Evolutionary conservation across 305 asterid species (phyloP).

Genomic region (Fraxinus angustifolia): DNA sequence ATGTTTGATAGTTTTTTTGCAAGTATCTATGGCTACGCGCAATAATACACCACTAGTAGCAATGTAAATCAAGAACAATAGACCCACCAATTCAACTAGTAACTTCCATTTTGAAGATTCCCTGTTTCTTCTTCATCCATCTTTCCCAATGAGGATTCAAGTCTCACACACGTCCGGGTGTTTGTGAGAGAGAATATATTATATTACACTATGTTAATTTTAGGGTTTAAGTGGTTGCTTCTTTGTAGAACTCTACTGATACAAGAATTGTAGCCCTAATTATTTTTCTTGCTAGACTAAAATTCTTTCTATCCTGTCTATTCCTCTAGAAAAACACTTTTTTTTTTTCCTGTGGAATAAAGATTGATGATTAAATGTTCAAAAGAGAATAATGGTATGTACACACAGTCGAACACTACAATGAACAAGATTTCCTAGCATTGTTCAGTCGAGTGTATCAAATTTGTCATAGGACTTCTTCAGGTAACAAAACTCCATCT

Average conservation of each 20-base stretch:
- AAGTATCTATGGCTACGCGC: neutral
- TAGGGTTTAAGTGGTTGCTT: neutral
- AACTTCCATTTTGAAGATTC: neutral
- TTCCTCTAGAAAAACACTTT: neutral
- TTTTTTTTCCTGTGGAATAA: neutral
- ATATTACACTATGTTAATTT: neutral
- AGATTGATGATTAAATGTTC: neutral
- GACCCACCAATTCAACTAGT: neutral
- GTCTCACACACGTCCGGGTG: neutral
- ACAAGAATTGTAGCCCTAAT: neutral
- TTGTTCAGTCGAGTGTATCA: neutral
- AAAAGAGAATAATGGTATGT: neutral
- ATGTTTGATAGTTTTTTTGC: neutral
- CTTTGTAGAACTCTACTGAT: neutral
- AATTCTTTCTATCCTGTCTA: neutral
- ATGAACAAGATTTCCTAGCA: neutral
- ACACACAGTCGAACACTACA: neutral
- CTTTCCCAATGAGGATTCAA: neutral
- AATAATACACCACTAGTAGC: neutral
- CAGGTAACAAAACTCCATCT: constrained; percentile 50
- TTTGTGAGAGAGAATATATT: neutral
- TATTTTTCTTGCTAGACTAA: neutral
- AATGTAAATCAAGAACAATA: neutral
- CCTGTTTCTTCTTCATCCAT: neutral
- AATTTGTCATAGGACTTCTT: constrained; percentile 24